phyloP scores from a whole-genome alignment of 768 basidiomycete genomes.

The Leccinellum rugosiceps region DNA sequence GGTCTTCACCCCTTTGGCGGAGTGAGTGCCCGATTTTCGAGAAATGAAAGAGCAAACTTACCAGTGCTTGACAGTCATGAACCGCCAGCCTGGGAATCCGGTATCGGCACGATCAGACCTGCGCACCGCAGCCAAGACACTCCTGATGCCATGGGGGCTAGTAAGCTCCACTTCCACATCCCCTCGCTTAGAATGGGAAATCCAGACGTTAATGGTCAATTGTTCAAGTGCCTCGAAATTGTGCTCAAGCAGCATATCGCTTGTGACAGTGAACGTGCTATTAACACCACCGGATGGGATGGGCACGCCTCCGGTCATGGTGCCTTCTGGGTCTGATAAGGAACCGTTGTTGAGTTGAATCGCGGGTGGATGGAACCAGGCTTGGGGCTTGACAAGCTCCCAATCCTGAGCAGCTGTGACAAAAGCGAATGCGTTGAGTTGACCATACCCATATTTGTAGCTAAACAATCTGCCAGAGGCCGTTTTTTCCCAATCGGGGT shows the following conservation, averaged over 20 bases:
- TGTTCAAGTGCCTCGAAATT: slow-evolving; percentile 93
- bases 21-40: slow-evolving; percentile 13
- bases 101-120: slow-evolving; percentile 55
- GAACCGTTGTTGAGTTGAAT: slow-evolving; percentile 63
- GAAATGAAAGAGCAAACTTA: slow-evolving; percentile 29
- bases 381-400: slow-evolving; percentile 90
- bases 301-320: slow-evolving; percentile 59
- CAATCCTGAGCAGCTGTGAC: slow-evolving; percentile 80
- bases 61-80: slow-evolving; percentile 99
- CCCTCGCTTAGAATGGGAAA: slow-evolving; percentile 79
- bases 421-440: slow-evolving; percentile 77
- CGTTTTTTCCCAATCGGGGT: slow-evolving; percentile 92
- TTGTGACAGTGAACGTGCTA: slow-evolving; percentile 62
- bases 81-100: slow-evolving; percentile 95
- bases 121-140: slow-evolving; percentile 76
- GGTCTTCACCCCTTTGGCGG: slow-evolving; percentile 79
- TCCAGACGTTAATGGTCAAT: slow-evolving; percentile 90
- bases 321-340: slow-evolving; percentile 41
- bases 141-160: slow-evolving; percentile 84
- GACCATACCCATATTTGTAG: slow-evolving; percentile 97
- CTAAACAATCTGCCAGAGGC: slow-evolving; percentile 50
- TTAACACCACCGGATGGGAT: slow-evolving; percentile 65
- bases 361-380: slow-evolving; percentile 78
- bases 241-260: slow-evolving; percentile 59
- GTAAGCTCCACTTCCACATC: slow-evolving; percentile 89